These are phyloP conservation scores for Penicillium antarcticum DNA, from an alignment of 495 filamentous ascomycete genomes.

Conservation along the genomic window DNA sequence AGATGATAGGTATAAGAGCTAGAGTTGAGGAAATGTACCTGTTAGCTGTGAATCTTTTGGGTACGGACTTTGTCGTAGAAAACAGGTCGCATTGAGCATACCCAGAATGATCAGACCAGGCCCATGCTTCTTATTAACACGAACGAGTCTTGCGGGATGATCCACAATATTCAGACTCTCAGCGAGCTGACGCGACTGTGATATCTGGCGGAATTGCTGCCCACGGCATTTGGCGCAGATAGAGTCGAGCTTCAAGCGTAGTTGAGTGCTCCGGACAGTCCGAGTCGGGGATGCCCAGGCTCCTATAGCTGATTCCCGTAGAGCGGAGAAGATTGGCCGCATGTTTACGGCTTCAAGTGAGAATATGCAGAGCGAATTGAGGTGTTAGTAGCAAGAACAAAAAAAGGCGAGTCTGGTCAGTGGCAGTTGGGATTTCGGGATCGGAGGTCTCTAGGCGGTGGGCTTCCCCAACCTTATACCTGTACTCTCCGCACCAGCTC, in stretches of 20 bases:
- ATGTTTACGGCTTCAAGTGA: slow-evolving; percentile 13
- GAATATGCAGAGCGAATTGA: neutral
- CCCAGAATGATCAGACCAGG: slow-evolving; percentile 78
- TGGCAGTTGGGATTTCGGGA: slow-evolving; percentile 12
- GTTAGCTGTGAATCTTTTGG: neutral
- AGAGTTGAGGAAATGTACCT: neutral
- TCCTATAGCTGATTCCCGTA: slow-evolving; percentile 22
- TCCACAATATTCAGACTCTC: slow-evolving; percentile 69
- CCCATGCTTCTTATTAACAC: slow-evolving; percentile 69
- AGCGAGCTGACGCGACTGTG: slow-evolving; percentile 15
- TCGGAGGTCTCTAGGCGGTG: slow-evolving; percentile 5
- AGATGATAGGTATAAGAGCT: slow-evolving; percentile 88
- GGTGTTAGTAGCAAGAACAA: neutral
- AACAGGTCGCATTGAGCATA: slow-evolving; percentile 25
- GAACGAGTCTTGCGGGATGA: slow-evolving; percentile 73
- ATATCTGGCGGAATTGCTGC: slow-evolving; percentile 35
- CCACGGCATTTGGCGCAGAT: slow-evolving; percentile 37
- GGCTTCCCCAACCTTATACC: slow-evolving; percentile 14
- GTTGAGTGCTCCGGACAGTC: slow-evolving; percentile 13
- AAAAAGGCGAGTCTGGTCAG: neutral
- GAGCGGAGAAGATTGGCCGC: slow-evolving; percentile 30
- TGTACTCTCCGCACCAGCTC: slow-evolving; percentile 2
- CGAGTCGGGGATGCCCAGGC: slow-evolving; percentile 20
- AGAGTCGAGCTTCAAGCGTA: slow-evolving; percentile 26
- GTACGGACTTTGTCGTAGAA: neutral